Conservation (phyloP, 768 basidiomycete species). For the Suillus brevipes region DNA sequence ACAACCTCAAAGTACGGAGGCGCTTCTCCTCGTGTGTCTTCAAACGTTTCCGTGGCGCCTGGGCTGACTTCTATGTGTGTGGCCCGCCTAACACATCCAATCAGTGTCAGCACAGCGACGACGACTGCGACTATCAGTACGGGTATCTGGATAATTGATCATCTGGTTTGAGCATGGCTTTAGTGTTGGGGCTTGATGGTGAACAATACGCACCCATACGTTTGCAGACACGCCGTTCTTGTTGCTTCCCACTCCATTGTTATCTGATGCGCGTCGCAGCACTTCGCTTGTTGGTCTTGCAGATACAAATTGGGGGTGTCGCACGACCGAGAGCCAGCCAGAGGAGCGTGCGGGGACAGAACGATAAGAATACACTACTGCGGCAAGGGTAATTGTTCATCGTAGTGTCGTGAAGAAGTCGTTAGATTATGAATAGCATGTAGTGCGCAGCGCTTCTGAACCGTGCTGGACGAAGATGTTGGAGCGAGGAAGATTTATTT, state of each 20-base stretch:
- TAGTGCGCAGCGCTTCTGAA: conserved; percentile 1
- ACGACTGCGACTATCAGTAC: conserved; percentile 26
- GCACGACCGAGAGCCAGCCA: not conserved
- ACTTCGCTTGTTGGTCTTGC: conserved; percentile 7
- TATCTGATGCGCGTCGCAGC: not conserved
- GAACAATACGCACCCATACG: conserved; percentile 27
- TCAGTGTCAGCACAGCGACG: conserved; percentile 22
- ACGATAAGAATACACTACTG: not conserved
- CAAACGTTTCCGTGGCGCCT: not conserved
- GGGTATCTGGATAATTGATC: conserved; percentile 21
- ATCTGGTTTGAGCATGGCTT: not conserved
- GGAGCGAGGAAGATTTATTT: not conserved
- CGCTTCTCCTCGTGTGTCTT: conserved; percentile 57
- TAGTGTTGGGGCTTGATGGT: not conserved
- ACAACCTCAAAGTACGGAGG: conserved; percentile 69
- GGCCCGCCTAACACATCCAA: conserved; percentile 25
- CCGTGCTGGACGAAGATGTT: not conserved
- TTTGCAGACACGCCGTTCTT: conserved; percentile 9
- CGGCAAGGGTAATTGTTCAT: not conserved
- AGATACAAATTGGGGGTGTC: conserved; percentile 1
- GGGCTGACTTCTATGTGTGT: conserved; percentile 3
- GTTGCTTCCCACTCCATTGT: not conserved
- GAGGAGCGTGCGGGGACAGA: not conserved
- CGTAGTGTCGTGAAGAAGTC: conserved; percentile 8
- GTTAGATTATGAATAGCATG: conserved; percentile 6